Conservation (phyloP, 2,329 filamentous ascomycete genomes). For the Fusarium udum region DNA sequence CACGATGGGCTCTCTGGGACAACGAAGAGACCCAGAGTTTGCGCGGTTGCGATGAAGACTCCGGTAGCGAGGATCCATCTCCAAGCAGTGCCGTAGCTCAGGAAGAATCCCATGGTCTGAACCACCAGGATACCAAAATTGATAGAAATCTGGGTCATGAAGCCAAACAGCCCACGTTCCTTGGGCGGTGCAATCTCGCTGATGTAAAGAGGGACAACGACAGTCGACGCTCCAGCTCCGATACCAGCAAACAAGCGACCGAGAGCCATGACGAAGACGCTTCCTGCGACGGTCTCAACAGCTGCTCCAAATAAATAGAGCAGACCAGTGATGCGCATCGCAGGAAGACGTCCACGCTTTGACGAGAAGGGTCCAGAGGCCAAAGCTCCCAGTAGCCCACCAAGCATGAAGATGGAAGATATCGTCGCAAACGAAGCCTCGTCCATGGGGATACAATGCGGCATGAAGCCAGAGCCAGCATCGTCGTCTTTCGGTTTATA, state of each 20-base stretch:
- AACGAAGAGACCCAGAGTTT: constrained; percentile 76
- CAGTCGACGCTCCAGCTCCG: constrained; percentile 87
- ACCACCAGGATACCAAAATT: constrained; percentile 89
- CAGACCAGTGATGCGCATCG: constrained; percentile 80
- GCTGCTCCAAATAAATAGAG: constrained; percentile 81
- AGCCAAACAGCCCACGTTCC: constrained; percentile 80
- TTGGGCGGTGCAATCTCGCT: constrained; percentile 85
- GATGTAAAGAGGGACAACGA: constrained; percentile 94
- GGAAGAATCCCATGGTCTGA: constrained; percentile 86
- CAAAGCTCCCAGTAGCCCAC: constrained; percentile 85
- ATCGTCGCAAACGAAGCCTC: constrained; percentile 84
- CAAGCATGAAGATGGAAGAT: constrained; percentile 90
- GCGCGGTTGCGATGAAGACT: constrained; percentile 71
- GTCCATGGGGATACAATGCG: constrained; percentile 90
- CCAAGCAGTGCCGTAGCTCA: constrained; percentile 84
- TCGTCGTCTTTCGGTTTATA: constrained; percentile 31
- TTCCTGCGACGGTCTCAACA: constrained; percentile 76
- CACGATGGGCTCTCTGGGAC: constrained; percentile 90
- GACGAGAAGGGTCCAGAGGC: constrained; percentile 82
- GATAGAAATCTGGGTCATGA: constrained; percentile 91
- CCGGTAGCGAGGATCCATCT: constrained; percentile 82
- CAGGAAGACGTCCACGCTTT: constrained; percentile 75
- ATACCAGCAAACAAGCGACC: constrained; percentile 84
- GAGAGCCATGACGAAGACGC: constrained; percentile 72
- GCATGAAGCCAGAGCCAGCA: constrained; percentile 52